Evolutionary conservation across 305 asterid genomes (phyloP), one percentile per base, ranked within the genome.

Genomic region (Fraxinus floribunda): DNA sequence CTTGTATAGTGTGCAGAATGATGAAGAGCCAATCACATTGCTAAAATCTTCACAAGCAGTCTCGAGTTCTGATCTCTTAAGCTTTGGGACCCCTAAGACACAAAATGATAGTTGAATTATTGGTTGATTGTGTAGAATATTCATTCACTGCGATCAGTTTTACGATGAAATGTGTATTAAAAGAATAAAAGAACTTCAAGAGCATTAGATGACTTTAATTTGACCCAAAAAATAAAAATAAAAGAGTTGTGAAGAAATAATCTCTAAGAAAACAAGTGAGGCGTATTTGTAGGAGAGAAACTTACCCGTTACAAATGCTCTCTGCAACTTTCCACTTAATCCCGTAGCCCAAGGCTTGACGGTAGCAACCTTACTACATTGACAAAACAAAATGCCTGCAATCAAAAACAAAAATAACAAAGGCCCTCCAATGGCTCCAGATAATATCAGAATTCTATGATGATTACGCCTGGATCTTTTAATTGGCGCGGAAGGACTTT

Each of bases 331-430:
- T 75, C 98, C 98, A 41, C 99, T 96, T 88, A 96, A 86, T 83
- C 99, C 99, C 0, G 98, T 89, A 39, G 92, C 91, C 98, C 99
- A 94, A 9, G 99, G 99, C 85, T 84, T 96, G 85, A 94, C 99
- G 68, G 92, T 90, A 10, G 93, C 87, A 85, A 91, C 93, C 86
- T 91, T 96, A 70, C 89, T 92, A 75, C 86, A 83, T 77, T 79
- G 88, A 78, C 85, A 90, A 75, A 89, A 71, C 26, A 86, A 46
- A 71, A 86, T 30, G 79, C 88, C 87, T n/a, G 78, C 0, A 62
- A 87, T 26, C 62, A 89, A 13, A 77, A 90, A 16, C n/a, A 92
- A 29, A 68, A 95, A 78, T 38, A 94, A 78, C 35, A 90, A 22
- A 57, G 97, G 83, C 64, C 92, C 97, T 62, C 91, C 94, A 79